These are phyloP conservation scores for Termitomyces sp. DNA, from an alignment of 768 basidiomycete species.

Conservation along the genomic window DNA sequence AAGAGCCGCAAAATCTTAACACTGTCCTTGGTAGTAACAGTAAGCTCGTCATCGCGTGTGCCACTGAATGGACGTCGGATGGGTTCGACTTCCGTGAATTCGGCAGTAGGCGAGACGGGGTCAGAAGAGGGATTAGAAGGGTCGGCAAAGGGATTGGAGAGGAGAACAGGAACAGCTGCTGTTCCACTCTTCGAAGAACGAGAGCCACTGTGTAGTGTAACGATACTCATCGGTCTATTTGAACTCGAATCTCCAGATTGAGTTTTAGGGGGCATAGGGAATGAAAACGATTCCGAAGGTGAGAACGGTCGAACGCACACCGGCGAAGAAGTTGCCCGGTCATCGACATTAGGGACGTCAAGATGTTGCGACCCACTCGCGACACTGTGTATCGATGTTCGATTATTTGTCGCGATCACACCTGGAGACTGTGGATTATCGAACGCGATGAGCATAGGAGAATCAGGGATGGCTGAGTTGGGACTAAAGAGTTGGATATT, in stretches of 20 bases:
- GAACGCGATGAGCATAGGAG: slow-evolving; percentile 26
- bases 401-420: slow-evolving; percentile 6
- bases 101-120: slow-evolving; percentile 14
- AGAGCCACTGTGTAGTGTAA: slow-evolving; percentile 2
- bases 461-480: slow-evolving; percentile 11
- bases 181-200: slow-evolving; percentile 6
- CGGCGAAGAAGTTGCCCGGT: slow-evolving; percentile 33
- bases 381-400: slow-evolving; percentile 36
- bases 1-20: slow-evolving; percentile 51
- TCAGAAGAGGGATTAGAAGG: slow-evolving; percentile 30
- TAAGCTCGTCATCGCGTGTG: slow-evolving; percentile 54
- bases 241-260: slow-evolving; percentile 18
- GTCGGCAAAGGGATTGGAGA: slow-evolving; percentile 23
- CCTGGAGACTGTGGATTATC: slow-evolving; percentile 18
- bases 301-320: slow-evolving; percentile 65
- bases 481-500: slow-evolving; percentile 6
- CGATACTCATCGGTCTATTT: slow-evolving; percentile 17
- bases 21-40: slow-evolving; percentile 41
- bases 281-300: slow-evolving; percentile 60
- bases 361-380: slow-evolving; percentile 39
- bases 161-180: slow-evolving; percentile 9
- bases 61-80: slow-evolving; percentile 53
- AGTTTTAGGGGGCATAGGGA: slow-evolving; percentile 53
- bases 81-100: slow-evolving; percentile 37
- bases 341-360: slow-evolving; percentile 17